phyloP scores from a whole-genome alignment of 2,329 filamentous ascomycete genomes.

The Periglandula ipomoeae region DNA sequence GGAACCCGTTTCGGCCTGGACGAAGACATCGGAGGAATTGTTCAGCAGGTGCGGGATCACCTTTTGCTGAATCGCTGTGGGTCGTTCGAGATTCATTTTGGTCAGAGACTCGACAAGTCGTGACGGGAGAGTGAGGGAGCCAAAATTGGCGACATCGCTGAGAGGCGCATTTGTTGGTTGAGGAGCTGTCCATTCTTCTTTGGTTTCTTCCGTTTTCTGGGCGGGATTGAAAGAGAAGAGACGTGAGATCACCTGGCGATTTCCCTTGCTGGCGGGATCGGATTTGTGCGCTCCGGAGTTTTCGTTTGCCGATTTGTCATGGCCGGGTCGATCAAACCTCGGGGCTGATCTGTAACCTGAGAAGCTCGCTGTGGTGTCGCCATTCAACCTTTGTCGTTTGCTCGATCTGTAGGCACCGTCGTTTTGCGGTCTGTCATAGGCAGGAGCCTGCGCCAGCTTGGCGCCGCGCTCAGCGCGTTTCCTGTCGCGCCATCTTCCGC shows the following conservation, averaged over 20 bases:
- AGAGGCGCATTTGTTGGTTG: conserved; percentile 88
- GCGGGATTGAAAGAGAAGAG: conserved; percentile 85
- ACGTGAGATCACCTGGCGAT: conserved; percentile 68
- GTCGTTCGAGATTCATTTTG: conserved; percentile 82
- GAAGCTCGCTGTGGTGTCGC: conserved; percentile 12
- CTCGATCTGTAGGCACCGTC: conserved; percentile 24
- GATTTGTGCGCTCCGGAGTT: conserved; percentile 12
- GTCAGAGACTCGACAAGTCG: conserved; percentile 73
- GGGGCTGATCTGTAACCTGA: background rate
- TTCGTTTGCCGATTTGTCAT: conserved; percentile 11
- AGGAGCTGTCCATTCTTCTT: conserved; percentile 44
- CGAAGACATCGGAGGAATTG: conserved; percentile 81
- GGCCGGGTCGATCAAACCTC: background rate
- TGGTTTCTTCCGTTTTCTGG: conserved; percentile 53
- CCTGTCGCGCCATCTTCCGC: conserved; percentile 88
- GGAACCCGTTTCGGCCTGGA: conserved; percentile 94
- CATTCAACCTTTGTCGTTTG: conserved; percentile 37
- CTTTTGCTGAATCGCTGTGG: conserved; percentile 89
- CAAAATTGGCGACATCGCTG: conserved; percentile 77
- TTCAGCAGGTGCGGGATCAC: conserved; percentile 73
- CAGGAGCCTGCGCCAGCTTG: conserved; percentile 17
- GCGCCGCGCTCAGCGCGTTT: conserved; percentile 50
- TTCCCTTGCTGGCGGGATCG: conserved; percentile 13
- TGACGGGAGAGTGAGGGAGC: conserved; percentile 71
- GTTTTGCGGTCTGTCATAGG: conserved; percentile 14